Conservation (phyloP, 768 basidiomycete genomes). For the Dioszegia hungarica region DNA sequence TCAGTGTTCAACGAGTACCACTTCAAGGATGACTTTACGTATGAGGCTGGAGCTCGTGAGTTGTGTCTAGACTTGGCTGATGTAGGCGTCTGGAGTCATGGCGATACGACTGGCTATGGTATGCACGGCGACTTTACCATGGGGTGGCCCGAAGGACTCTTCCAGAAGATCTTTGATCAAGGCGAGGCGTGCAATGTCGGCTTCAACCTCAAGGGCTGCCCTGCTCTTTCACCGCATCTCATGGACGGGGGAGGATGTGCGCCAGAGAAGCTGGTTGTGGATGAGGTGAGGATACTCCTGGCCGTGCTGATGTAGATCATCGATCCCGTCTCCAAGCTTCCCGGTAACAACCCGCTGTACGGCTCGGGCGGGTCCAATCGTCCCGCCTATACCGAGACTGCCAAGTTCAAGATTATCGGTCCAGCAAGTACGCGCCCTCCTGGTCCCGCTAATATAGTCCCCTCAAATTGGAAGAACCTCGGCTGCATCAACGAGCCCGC, state of each 20-base stretch:
- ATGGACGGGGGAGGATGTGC: constrained; percentile 14
- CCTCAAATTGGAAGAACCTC: constrained; percentile 1
- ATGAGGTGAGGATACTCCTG: constrained; percentile 23
- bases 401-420: constrained; percentile 4
- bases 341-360: constrained; percentile 35
- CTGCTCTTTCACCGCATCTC: constrained; percentile 9
- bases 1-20: constrained; percentile 35
- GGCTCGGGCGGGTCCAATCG: constrained; percentile 4
- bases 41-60: constrained; percentile 1
- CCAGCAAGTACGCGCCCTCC: neutral
- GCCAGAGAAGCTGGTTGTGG: constrained; percentile 20
- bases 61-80: neutral
- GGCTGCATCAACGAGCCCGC: constrained; percentile 11
- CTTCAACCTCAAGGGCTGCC: constrained; percentile 23
- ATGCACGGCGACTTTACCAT: constrained; percentile 37
- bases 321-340: constrained; percentile 17
- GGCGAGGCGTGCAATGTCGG: constrained; percentile 22
- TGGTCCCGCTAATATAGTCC: constrained; percentile 1
- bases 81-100: constrained; percentile 22
- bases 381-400: constrained; percentile 19
- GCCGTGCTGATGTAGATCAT: constrained; percentile 15
- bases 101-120: constrained; percentile 27
- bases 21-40: constrained; percentile 22
- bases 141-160: constrained; percentile 28
- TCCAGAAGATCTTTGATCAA: constrained; percentile 19